These are phyloP conservation scores for Dictyostelium capitatum DNA, from an alignment of 78 protist species.

Conservation along the genomic window DNA sequence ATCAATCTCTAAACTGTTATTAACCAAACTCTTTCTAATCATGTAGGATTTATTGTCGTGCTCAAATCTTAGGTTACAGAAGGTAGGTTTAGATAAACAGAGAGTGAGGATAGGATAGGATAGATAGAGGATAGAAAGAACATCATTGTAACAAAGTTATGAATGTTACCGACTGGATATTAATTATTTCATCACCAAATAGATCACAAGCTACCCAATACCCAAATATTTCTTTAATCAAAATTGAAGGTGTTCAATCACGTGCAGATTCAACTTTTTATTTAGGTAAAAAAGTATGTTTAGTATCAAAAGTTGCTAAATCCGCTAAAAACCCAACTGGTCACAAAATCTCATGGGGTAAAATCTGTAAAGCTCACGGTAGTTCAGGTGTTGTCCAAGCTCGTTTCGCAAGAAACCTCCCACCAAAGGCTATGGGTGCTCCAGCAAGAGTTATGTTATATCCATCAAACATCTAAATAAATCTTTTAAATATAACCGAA, in stretches of 20 bases:
- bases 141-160: neutral
- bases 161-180: neutral
- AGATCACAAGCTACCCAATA: constrained; percentile 90
- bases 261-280: constrained; percentile 90
- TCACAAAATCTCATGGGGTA: constrained; percentile 95
- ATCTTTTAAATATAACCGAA: neutral
- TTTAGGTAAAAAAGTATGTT: constrained; percentile 95
- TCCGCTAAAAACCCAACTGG: constrained; percentile 73
- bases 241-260: constrained; percentile 91
- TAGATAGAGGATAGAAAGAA: neutral
- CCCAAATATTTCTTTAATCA: constrained; percentile 91
- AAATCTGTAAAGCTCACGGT: constrained; percentile 97
- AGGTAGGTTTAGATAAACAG: constrained; percentile 21
- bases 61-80: constrained; percentile 85
- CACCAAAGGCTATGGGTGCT: constrained; percentile 95
- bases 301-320: constrained; percentile 88
- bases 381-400: constrained; percentile 97
- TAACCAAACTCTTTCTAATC: no score
- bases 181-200: no score
- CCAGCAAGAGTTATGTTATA: constrained; percentile 95
- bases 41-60: constrained; percentile 86
- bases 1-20: no score
- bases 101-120: neutral
- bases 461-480: constrained; percentile 91
- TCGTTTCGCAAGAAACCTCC: constrained; percentile 95